Evolutionary conservation across 148 eudicot genomes (phyloP), one percentile per base, ranked within the genome.

Genomic region (Fagopyrum homotropicum): DNA sequence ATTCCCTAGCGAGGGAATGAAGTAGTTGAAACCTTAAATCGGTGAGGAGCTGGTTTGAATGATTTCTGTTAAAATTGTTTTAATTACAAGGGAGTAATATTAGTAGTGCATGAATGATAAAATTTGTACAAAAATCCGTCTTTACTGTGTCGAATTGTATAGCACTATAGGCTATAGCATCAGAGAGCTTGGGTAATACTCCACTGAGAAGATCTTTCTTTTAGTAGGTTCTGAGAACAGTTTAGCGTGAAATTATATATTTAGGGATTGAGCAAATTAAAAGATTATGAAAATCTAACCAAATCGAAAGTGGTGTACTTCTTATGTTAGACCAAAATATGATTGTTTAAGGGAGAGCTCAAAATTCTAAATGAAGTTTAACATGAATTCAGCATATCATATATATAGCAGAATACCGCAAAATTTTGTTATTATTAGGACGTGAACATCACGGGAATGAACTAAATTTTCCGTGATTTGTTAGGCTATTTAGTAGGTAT

Each of bases 271-370:
- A 44, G 12, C 11, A 2, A 63, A 35, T 63, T 6, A 3, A 63
- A 7, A 63, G 66, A 63, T 63, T 10, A 12, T 40, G 46, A 14
- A 7, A 12, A 64, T 35, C 14, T 40, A 12, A 14, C 7, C 4
- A 12, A 16, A 66, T 66, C 46, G 71, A 35, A 64, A 15, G 0
- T 26, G 30, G n/a, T 52, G 9, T 15, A 56, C 61, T 5, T 17
- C 17, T 56, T n/a, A 57, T 57, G 63, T 57, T n/a, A 57, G 63
- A 57, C 63, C 63, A 63, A 35, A 66, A 9, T 35, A 35, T 49
- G 52, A 49, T 2, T 35, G 40, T 35, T 2, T 35, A 35, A 35
- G 40, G 40, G 40, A 35, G 40, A 35, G 40, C 40, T 35, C 40
- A 1, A 35, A 35, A 35, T 35, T 63, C 69, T 4, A 29, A 26